Evolutionary conservation across 139 green algal genomes (phyloP).

Genomic region (Picochlorum sp.): DNA sequence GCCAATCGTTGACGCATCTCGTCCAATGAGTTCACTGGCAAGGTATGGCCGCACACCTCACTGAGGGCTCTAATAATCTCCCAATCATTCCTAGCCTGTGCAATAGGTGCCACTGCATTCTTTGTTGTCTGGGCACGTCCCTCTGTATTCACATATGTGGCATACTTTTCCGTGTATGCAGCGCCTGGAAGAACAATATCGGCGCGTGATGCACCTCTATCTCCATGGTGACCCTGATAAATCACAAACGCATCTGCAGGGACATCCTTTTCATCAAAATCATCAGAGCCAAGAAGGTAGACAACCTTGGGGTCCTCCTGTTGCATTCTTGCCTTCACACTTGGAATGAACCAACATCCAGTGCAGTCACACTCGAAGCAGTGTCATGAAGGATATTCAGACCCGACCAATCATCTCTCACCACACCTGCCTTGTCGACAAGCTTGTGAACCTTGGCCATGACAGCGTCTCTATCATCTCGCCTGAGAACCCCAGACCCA

Average conservation of each 20-base stretch:
- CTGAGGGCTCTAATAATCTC: constrained; percentile 76
- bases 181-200: constrained; percentile 88
- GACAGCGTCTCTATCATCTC: constrained; percentile 68
- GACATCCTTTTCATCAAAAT: constrained; percentile 67
- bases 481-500: constrained; percentile 70
- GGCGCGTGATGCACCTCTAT: constrained; percentile 77
- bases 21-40: constrained; percentile 80
- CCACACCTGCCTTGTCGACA: constrained; percentile 52
- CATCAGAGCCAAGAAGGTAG: constrained; percentile 87
- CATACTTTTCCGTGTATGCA: constrained; percentile 84
- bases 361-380: constrained; percentile 74
- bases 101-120: constrained; percentile 57
- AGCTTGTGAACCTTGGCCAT: constrained; percentile 48
- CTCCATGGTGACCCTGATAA: constrained; percentile 92
- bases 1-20: constrained; percentile 64
- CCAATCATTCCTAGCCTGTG: constrained; percentile 92
- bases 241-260: constrained; percentile 86
- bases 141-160: constrained; percentile 87
- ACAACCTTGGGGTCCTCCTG: constrained; percentile 64
- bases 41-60: constrained; percentile 60
- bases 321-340: constrained; percentile 18
- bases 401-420: constrained; percentile 87
- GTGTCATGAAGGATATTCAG: constrained; percentile 94
- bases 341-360: constrained; percentile 92
- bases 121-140: constrained; percentile 86